These are phyloP conservation scores for Pilasporangium apinafurcum DNA, from an alignment of 352 stramenopile species.

Conservation along the genomic window DNA sequence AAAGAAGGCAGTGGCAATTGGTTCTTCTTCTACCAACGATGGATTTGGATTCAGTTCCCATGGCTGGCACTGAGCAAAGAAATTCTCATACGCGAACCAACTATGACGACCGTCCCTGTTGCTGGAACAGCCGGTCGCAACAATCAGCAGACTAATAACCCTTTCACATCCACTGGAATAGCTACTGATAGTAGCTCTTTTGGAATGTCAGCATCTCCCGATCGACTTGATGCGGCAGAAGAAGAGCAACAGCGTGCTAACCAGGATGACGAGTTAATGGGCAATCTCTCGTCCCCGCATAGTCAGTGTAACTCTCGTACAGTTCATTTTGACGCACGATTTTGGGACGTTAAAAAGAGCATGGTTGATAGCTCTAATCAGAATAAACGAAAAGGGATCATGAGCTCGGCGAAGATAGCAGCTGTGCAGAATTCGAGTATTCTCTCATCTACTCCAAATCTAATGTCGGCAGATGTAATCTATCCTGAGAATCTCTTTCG, in stretches of 20 bases:
- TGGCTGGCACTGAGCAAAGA: slow-evolving; percentile 84
- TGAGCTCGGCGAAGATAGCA: slow-evolving; percentile 36
- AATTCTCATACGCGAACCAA: slow-evolving; percentile 44
- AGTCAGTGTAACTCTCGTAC: not conserved
- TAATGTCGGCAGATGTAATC: slow-evolving; percentile 48
- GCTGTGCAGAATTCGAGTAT: slow-evolving; percentile 44
- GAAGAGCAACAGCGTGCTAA: slow-evolving; percentile 14
- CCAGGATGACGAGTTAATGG: too few relatives aligned
- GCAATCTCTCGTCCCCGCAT: not conserved
- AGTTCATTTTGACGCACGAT: slow-evolving; percentile 46
- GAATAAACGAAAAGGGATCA: slow-evolving; percentile 29
- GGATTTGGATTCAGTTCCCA: slow-evolving; percentile 92
- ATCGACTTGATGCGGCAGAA: slow-evolving; percentile 7
- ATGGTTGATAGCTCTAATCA: slow-evolving; percentile 40
- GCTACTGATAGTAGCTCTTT: not conserved
- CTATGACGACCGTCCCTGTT: slow-evolving; percentile 12
- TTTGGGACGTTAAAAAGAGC: slow-evolving; percentile 68
- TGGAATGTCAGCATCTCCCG: not conserved
- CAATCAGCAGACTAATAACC: not conserved
- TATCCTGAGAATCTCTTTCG: slow-evolving; percentile 54
- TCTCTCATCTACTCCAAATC: slow-evolving; percentile 11
- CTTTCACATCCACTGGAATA: not conserved
- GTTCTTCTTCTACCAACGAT: slow-evolving; percentile 89
- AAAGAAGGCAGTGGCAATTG: slow-evolving; percentile 45
- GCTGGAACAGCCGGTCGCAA: not conserved